Evolutionary conservation across 345 rosid species (phyloP).

Genomic region (Brassica juncea): DNA sequence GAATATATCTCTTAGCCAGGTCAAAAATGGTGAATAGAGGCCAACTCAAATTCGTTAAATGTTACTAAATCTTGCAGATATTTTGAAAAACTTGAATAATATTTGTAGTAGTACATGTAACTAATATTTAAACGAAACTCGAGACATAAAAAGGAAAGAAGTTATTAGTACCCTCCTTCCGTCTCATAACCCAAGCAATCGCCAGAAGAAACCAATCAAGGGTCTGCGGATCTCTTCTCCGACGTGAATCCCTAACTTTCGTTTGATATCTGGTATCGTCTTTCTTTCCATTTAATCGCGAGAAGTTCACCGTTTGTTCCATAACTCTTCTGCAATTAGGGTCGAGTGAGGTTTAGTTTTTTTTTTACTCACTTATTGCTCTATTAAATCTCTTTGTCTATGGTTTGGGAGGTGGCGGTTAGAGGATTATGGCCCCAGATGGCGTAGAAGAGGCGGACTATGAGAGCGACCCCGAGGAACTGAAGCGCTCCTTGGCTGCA

Average conservation of each 20-base stretch:
- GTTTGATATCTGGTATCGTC: neutral
- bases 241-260: neutral
- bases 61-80: neutral
- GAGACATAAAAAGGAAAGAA: neutral
- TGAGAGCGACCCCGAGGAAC: conserved; percentile 93
- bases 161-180: neutral
- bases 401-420: neutral
- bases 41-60: neutral
- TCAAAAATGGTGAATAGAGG: neutral
- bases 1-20: neutral
- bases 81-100: neutral
- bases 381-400: neutral
- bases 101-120: no score
- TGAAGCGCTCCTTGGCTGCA: conserved; percentile 61
- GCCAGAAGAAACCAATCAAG: neutral
- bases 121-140: neutral
- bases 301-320: no score
- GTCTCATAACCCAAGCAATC: neutral
- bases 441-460: conserved; percentile 63
- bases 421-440: conserved; percentile 48
- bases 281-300: no score
- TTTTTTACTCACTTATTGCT: neutral
- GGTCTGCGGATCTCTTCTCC: neutral
- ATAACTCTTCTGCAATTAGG: neutral
- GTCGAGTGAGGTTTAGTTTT: neutral